These are phyloP conservation scores for Aureobasidium sp. DNA, from an alignment of 2,329 filamentous ascomycete genomes.

Conservation along the genomic window DNA sequence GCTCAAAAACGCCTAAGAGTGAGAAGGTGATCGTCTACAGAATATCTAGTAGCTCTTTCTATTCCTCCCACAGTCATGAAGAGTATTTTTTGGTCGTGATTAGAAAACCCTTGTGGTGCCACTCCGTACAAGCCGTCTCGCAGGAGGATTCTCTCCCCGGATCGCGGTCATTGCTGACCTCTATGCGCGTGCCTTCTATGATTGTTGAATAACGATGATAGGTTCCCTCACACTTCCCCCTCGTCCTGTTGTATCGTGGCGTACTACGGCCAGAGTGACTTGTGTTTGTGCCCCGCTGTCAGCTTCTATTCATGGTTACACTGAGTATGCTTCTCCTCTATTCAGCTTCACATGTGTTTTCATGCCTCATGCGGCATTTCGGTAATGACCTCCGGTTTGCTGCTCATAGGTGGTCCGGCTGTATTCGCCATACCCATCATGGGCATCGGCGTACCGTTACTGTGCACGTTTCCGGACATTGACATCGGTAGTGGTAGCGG, in stretches of 20 bases:
- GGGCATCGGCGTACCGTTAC: neutral
- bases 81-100: neutral
- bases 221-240: neutral
- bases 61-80: neutral
- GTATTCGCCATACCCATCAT: slow-evolving; percentile 4
- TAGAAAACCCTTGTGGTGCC: neutral
- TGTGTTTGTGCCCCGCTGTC: neutral
- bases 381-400: slow-evolving; percentile 11
- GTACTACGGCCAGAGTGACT: neutral
- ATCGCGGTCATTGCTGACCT: neutral
- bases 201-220: neutral
- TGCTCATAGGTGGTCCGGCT: neutral
- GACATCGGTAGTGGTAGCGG: slow-evolving; percentile 41
- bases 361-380: slow-evolving; percentile 14
- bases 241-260: neutral
- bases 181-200: neutral
- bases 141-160: too few species aligned
- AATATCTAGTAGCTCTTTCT: neutral
- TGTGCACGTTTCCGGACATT: neutral
- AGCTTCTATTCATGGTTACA: neutral
- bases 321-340: neutral
- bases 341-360: neutral
- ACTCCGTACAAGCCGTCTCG: too few species aligned
- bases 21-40: neutral
- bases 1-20: neutral